Evolutionary conservation across 2,329 filamentous ascomycete genomes (phyloP), one percentile per base, ranked within the genome.

Genomic region (Chaetomiaceae sp.): DNA sequence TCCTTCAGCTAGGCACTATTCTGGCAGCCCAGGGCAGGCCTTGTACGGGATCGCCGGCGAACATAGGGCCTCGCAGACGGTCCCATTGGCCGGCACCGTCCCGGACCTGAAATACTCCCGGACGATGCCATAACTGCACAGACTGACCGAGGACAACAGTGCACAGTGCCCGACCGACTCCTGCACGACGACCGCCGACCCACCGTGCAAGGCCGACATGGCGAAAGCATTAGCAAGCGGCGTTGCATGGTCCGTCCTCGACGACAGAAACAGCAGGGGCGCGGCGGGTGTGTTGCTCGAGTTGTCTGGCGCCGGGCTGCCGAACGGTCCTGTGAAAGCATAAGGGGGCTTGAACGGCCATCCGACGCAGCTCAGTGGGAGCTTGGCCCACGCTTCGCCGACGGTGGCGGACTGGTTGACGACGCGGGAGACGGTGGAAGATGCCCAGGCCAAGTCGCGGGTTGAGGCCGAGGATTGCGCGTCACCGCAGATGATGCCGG

Each of bases 1-100:
- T 4, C 15, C 34, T 37, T 65, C 62, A 74, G 25, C 5, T 27
- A n/a, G n/a, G n/a, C n/a, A n/a, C n/a, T n/a, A n/a, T 68, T 65
- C 36, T 8, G 47, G 25, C 23, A 55, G 22, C 20, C 54, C 49
- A 4, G 49, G 54, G 17, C 54, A 56, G 25, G 34, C 49, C 34
- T 47, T 29, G 7, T 23, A 49, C 25, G 54, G 54, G 31, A 57
- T 47, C 12, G 15, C 33, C 22, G 55, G 38, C 38, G n/a, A 38
- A 36, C 51, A 57, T 11, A 51, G 43, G 11, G 51, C n/a, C 49
- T 42, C 27, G 22, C 54, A 56, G 3, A 54, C 43, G 2, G 56
- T 55, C 12, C 53, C 53, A 25, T 51, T 55, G 1, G 14, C 22
- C 6, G 56, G 56, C 14, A 58, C 42, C 17, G 9, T 43, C 12